Base-by-base conservation (phyloP, 768 basidiomycete genomes). In the Tremella yokohamensis region DNA sequence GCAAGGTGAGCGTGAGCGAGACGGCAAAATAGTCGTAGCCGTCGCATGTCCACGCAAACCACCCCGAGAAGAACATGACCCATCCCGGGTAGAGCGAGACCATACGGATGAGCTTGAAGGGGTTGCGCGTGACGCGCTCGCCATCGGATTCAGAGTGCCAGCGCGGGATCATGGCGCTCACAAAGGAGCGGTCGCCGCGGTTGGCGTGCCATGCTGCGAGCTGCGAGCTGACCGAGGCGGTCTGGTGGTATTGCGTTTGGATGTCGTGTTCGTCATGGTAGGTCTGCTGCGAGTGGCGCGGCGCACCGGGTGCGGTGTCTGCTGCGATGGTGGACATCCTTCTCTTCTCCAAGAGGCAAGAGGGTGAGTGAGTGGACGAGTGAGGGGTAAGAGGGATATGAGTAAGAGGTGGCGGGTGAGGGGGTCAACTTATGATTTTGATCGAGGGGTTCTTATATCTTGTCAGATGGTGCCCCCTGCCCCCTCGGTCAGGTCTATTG, bases 21-120 rank as follows among this genome's bases (percentile, higher is more conserved):
- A 80, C 90, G 11, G 83, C 82, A 79, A 91, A 92, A 77, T 88
- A 91, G 72, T 91, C 90, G 72, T 89, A 83, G 0, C 89, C 88
- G 69, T 90, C 89, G 75, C 84, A 85, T 1, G 85, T 87, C 90
- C 90, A 92, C 0, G 88, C 88, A 12, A 91, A 79, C 86, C 86
- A 90, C 40, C 56, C n/a, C 7, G 66, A 65, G 53, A 74, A 59
- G 63, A 79, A 78, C 57, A 76, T 50, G 13, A 61, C 29, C 70
- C 75, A 77, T 34, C 70, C 73, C 34, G 16, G 22, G 39, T 75
- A 62, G 4, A 42, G 42, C 0, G 66, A 68, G 7, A 78, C 64
- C 52, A 76, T 74, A 9, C 58, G 54, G 18, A 69, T 8, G 26
- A 68, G 54, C 54, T 66, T 76, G 65, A 76, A 61, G 0, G 75